phyloP scores from a whole-genome alignment of 257 asterid genomes.

The Salvia miltiorrhiza region DNA sequence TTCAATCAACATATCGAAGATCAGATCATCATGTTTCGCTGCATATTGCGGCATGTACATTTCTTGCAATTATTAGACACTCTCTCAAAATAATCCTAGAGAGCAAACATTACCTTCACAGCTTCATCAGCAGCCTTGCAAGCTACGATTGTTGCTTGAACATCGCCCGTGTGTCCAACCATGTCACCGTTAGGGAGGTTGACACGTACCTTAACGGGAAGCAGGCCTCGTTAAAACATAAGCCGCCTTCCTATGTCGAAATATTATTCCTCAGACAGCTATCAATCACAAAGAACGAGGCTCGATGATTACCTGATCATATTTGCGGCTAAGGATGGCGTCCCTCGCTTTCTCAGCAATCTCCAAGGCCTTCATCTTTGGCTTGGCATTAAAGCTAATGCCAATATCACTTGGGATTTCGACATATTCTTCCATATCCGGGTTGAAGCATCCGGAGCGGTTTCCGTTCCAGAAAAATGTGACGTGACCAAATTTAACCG shows the following conservation, averaged over 20 bases:
- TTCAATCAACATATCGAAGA: neutral
- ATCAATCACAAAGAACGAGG: neutral
- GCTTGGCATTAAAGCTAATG: conserved; percentile 79
- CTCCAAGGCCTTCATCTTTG: conserved; percentile 97
- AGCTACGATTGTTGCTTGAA: conserved; percentile 84
- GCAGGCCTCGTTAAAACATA: neutral
- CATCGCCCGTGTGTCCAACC: conserved; percentile 99
- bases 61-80: no score
- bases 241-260: neutral
- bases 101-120: conserved; percentile 62
- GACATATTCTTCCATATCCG: conserved; percentile 76
- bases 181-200: conserved; percentile 89
- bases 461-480: conserved; percentile 96
- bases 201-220: conserved; percentile 59
- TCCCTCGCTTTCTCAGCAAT: conserved; percentile 93
- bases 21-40: neutral
- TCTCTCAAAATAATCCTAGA: no score
- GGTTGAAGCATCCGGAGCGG: conserved; percentile 82
- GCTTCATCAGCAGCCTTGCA: conserved; percentile 93
- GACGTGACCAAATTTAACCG: conserved; percentile 89
- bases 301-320: conserved; percentile 65
- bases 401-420: conserved; percentile 92
- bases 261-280: neutral
- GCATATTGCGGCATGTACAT: neutral
- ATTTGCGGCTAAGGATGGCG: conserved; percentile 77